A percentile compares a stretch with the other conserved stretches of the same genome.
Evolutionary conservation across 108 stramenopile genomes (phyloP).

Genomic region (Nitzschia putrida): DNA sequence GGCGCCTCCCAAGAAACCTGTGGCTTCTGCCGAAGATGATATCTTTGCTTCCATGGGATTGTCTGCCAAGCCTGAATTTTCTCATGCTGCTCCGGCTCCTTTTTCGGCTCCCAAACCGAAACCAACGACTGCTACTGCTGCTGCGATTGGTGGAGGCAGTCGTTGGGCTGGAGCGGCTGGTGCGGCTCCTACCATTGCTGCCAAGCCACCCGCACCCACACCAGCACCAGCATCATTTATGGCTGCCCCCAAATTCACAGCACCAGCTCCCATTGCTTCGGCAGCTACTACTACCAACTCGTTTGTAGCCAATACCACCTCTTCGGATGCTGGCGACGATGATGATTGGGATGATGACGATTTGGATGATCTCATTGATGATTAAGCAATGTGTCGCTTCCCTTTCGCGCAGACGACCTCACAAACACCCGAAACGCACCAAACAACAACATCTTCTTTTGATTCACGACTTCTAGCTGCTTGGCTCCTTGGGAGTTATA

Average conservation of each 20-base stretch:
- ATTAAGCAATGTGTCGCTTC: conserved; percentile 14
- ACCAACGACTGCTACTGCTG: too few relatives aligned
- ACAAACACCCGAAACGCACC: too few relatives aligned
- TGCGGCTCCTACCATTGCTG: background rate
- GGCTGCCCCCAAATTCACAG: background rate
- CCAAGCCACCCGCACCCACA: background rate
- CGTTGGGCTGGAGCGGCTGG: conserved; percentile 5
- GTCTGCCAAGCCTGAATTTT: conserved; percentile 41
- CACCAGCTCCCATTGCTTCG: background rate
- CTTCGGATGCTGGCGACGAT: conserved; percentile 22
- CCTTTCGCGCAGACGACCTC: too few relatives aligned
- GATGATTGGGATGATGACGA: conserved; percentile 66
- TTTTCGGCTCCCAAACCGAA: conserved; percentile 1
- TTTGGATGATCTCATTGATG: conserved; percentile 58
- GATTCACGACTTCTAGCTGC: too few relatives aligned
- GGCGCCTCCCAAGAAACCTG: conserved; percentile 5
- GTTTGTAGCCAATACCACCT: too few relatives aligned
- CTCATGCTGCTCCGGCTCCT: background rate
- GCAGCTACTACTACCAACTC: conserved; percentile 1
- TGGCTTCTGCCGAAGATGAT: conserved; percentile 41
- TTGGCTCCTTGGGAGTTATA: too few relatives aligned
- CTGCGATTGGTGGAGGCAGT: background rate
- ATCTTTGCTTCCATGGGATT: conserved; percentile 66
- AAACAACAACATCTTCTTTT: too few relatives aligned
- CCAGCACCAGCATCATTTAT: background rate